These are phyloP conservation scores for Silybum marianum DNA, from an alignment of 129 eudicot genomes.

Conservation along the genomic window DNA sequence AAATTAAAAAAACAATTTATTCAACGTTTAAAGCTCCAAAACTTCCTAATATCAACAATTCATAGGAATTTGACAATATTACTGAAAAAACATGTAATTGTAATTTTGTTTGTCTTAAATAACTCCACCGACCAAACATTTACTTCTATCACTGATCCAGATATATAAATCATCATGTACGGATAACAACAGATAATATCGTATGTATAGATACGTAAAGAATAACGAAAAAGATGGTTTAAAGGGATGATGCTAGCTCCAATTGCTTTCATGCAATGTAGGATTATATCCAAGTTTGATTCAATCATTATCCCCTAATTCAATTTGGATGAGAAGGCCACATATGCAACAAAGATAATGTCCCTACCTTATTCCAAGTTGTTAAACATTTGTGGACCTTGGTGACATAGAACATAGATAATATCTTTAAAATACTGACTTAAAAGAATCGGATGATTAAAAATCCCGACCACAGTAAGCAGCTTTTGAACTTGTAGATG, in stretches of 20 bases:
- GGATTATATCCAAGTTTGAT: slow-evolving; percentile 33
- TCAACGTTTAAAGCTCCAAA: background rate
- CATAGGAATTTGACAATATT: background rate
- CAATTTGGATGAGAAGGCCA: slow-evolving; percentile 40
- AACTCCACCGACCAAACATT: background rate
- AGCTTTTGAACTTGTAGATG: too few relatives aligned
- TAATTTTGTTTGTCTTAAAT: background rate
- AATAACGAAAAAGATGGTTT: background rate
- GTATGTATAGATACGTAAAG: background rate
- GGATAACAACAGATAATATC: background rate
- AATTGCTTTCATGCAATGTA: slow-evolving; percentile 40
- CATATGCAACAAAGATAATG: slow-evolving; percentile 8
- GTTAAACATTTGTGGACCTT: slow-evolving; percentile 4
- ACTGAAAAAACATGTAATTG: background rate
- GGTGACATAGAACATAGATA: background rate
- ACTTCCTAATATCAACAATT: background rate
- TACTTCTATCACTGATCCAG: background rate
- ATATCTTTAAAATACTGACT: background rate
- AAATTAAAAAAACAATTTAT: background rate
- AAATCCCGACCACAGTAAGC: background rate
- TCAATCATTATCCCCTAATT: slow-evolving; percentile 26
- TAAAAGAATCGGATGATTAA: too few relatives aligned
- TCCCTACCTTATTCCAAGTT: background rate
- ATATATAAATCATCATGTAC: background rate
- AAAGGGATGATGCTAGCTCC: background rate